Conservation (phyloP, 2,329 filamentous ascomycete genomes). For the Lachnellula hyalina region DNA sequence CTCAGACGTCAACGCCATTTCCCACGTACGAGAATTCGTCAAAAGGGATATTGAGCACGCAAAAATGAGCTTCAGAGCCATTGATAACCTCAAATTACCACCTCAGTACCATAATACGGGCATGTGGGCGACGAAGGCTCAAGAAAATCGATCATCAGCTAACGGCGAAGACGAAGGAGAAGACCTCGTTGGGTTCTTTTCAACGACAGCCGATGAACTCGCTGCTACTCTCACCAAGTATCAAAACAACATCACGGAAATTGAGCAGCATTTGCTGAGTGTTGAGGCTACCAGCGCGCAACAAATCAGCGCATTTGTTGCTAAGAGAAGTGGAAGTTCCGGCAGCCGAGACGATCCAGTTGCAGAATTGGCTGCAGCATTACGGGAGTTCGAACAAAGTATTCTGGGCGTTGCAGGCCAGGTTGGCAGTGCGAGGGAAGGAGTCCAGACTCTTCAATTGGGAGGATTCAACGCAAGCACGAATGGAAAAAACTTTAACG, state of each 20-base stretch:
- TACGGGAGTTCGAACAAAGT: conserved; percentile 60
- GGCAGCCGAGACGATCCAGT: conserved; percentile 40
- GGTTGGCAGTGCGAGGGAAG: conserved; percentile 54
- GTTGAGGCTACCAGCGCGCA: conserved; percentile 56
- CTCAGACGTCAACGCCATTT: conserved; percentile 57
- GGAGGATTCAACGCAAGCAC: conserved; percentile 31
- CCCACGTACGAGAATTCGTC: conserved; percentile 49
- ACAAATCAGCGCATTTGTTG: conserved; percentile 51
- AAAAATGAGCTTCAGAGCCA: conserved; percentile 65
- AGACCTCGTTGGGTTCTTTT: conserved; percentile 61
- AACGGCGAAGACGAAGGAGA: conserved; percentile 46
- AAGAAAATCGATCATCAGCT: conserved; percentile 33
- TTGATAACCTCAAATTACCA: conserved; percentile 70
- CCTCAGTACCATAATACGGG: conserved; percentile 42
- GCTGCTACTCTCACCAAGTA: conserved; percentile 51
- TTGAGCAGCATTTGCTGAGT: conserved; percentile 59
- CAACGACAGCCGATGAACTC: conserved; percentile 57
- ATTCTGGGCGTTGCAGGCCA: conserved; percentile 58
- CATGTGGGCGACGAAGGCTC: conserved; percentile 39
- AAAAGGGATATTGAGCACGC: conserved; percentile 66
- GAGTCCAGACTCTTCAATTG: conserved; percentile 52
- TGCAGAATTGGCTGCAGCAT: conserved; percentile 50
- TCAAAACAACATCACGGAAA: conserved; percentile 54
- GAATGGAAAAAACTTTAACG: conserved; percentile 8
- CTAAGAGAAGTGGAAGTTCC: conserved; percentile 34